Base-by-base conservation (phyloP, 2,329 filamentous ascomycete species). In the Aspergillus oerlinghausenensis region DNA sequence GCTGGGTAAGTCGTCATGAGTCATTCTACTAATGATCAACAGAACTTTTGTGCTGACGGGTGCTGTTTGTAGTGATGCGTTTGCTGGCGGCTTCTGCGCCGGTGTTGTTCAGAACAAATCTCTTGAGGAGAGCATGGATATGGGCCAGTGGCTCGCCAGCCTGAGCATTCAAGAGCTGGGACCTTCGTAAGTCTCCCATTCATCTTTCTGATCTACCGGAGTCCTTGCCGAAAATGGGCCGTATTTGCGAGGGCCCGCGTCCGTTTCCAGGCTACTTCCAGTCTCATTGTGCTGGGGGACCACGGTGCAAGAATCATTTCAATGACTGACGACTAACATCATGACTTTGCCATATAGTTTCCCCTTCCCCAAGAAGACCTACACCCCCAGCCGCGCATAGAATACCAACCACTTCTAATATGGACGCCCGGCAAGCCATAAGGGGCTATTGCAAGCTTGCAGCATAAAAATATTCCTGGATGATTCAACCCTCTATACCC, bases 81-180 rank as follows among this genome's bases (percentile, higher is more conserved):
- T 99, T 70, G 93, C 94, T 57, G 94, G 92, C 71, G 94, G 94
- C 62, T 92, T 99, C 78, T 82, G 90, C 55, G 94, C 94, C 53
- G 94, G 92, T 71, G 81, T 97, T 62, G 87, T 96, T 60, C 82
- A 93, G 76, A 91, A 89, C 75, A 90, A 94, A 80, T 74, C 85
- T 54, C 82, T 99, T 51, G 87, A 89, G 67, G 85, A 87, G 64
- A 84, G 84, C 70, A 83, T 99, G 66, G 89, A 97, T 75, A 90
- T 94, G 84, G 94, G 94, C 63, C 92, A 97, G 79, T 99, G 94
- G 94, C 84, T 99, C 64, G 94, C 94, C 51, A 88, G 88, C 71
- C 82, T 96, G 70, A 94, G 92, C 82, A 93, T 99, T 75, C 88
- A 93, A 80, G 92, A 97, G 79, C 82, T 97, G 67, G 94, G 94